phyloP scores from a whole-genome alignment of 331 rosid genomes.

The Quercus tomentella region DNA sequence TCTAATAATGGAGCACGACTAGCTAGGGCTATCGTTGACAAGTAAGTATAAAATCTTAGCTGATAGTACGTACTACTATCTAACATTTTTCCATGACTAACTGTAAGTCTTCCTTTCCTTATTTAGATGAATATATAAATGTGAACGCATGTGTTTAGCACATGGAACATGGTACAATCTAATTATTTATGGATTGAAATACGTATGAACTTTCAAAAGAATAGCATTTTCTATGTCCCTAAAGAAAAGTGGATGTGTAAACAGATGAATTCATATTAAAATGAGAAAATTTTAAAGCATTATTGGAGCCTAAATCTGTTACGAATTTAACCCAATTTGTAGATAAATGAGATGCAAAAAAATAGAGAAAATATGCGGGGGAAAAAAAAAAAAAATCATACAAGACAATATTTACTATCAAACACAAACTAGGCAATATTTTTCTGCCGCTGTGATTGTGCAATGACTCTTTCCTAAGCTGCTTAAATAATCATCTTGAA shows the following conservation, averaged over 20 bases:
- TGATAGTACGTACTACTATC: not conserved
- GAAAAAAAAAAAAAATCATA: no score
- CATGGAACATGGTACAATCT: not conserved
- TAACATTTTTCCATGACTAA: not conserved
- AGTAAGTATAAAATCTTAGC: not conserved
- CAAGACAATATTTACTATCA: no score
- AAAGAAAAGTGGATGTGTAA: no score
- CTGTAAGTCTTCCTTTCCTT: not conserved
- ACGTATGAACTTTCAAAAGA: not conserved
- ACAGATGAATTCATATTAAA: not conserved
- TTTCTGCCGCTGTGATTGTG: no score
- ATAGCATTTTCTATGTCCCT: not conserved
- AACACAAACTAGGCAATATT: no score
- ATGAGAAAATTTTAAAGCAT: not conserved
- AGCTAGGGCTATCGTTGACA: not conserved
- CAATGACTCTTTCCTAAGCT: no score
- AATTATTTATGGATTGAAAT: not conserved
- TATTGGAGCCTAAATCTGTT: not conserved
- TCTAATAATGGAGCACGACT: not conserved
- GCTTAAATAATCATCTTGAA: no score
- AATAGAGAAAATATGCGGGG: no score
- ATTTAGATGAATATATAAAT: not conserved
- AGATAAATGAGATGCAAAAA: no score
- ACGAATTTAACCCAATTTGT: no score
- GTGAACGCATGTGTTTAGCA: not conserved